Evolutionary conservation across 768 basidiomycete genomes (phyloP).

Genomic region (Cystobasidium onofrii): DNA sequence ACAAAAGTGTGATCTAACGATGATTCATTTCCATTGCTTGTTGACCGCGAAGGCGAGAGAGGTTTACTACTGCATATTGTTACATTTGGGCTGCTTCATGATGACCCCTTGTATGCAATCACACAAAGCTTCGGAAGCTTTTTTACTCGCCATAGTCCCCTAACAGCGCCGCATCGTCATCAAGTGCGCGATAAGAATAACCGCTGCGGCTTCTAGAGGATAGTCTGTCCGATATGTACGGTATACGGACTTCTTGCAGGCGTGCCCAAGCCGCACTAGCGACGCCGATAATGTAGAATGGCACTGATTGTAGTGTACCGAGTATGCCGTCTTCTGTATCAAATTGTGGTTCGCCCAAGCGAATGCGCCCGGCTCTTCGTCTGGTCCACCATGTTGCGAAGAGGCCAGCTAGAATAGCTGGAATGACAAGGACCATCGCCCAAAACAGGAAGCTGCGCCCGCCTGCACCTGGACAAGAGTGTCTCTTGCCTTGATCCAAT

Average conservation of each 20-base stretch:
- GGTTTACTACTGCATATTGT: background rate
- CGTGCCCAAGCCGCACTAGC: slow-evolving; percentile 28
- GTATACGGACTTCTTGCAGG: slow-evolving; percentile 19
- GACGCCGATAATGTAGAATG: slow-evolving; percentile 73
- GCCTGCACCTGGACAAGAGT: slow-evolving; percentile 68
- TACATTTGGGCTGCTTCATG: background rate
- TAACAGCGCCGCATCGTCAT: slow-evolving; percentile 28
- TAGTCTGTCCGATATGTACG: background rate
- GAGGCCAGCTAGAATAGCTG: slow-evolving; percentile 66
- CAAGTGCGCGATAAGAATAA: slow-evolving; percentile 14
- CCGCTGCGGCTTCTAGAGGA: background rate
- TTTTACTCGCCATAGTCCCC: background rate
- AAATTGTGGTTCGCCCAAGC: slow-evolving; percentile 39
- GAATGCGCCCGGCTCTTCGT: slow-evolving; percentile 50
- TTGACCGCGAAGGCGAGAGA: background rate
- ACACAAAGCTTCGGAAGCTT: too few relatives aligned
- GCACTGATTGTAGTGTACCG: slow-evolving; percentile 73
- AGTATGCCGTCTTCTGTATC: slow-evolving; percentile 52
- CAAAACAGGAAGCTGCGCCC: slow-evolving; percentile 75
- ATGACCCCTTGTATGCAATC: too few relatives aligned
- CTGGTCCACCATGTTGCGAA: slow-evolving; percentile 73
- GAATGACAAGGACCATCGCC: slow-evolving; percentile 65
- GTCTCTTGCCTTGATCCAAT: slow-evolving; percentile 64
- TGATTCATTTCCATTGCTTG: background rate
- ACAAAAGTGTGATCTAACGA: background rate